Conservation (phyloP, 306 rosid species). For the Vicia sativa region DNA sequence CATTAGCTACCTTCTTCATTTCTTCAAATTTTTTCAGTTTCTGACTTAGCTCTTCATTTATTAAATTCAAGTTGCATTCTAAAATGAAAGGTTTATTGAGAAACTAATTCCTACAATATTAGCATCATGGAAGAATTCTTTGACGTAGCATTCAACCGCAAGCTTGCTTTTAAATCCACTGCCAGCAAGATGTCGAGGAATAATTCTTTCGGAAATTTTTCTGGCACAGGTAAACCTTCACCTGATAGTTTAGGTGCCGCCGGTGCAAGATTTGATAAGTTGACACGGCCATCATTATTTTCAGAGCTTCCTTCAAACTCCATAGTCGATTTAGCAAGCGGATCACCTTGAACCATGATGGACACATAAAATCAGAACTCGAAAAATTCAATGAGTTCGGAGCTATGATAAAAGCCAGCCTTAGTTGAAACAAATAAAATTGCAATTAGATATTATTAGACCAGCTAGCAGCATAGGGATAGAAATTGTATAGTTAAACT, state of each 20-base stretch:
- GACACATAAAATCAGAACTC: no score
- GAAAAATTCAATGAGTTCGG: no score
- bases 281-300: slow-evolving; percentile 2
- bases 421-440: no score
- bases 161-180: slow-evolving; percentile 66
- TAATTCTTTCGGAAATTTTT: slow-evolving; percentile 74
- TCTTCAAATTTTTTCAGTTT: slow-evolving; percentile 54
- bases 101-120: slow-evolving; percentile 46
- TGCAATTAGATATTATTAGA: no score
- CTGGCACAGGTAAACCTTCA: slow-evolving; percentile 78
- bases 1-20: slow-evolving; percentile 62
- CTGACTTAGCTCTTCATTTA: slow-evolving; percentile 54
- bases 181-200: slow-evolving; percentile 49
- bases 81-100: no score
- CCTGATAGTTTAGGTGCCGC: slow-evolving; percentile 55
- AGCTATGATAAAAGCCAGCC: no score
- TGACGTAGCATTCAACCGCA: slow-evolving; percentile 56
- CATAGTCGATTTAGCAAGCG: no score
- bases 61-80: no score
- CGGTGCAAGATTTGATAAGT: slow-evolving; percentile 30
- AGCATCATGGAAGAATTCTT: slow-evolving; percentile 44
- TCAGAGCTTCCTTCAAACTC: not conserved
- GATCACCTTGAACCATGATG: no score
- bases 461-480: no score
- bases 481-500: no score